Base-by-base conservation (phyloP, 306 rosid genomes). In the Vicia sativa region DNA sequence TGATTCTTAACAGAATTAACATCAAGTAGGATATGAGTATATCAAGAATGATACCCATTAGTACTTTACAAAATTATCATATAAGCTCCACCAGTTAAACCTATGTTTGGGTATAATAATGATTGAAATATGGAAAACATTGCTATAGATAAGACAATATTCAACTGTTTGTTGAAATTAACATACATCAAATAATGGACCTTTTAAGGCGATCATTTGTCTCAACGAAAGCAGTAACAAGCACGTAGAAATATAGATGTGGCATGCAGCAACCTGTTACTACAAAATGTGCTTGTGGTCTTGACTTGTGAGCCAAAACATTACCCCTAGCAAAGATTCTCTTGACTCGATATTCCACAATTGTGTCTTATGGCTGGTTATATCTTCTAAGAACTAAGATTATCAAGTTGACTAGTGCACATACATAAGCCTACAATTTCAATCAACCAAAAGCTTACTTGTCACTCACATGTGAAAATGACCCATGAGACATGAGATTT, bases 321-420 rank as follows among this genome's bases (percentile, higher is more conserved):
- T 60, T 71, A 46, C 5, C n/a, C 58, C 56, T 28, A 70, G 35
- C 67, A 60, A 45, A 29, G 16, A 12, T 46, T 50, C 72, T 67
- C 62, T 62, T 72, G 84, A 76, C 81, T 72, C 81, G 35, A 67
- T 78, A 80, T 80, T 70, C 67, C 77, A 79, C 53, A 44, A 55
- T 68, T 39, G 11, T 75, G 12, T 66, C 42, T 79, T 73, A 50
- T 80, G 74, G 78, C 72, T 75, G 38, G 74, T 75, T 69, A 57
- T 11, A 7, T 54, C 43, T 42, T 26, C 28, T 25, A 6, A 68
- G 34, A 62, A 44, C 4, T 25, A 3, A 25, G 28, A 79, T 34
- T 44, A 53, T 62, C 34, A 67, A 71, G 81, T 67, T 76, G 84
- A 80, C 78, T 65, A 61, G 5, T 15, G 14, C 50, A 23, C 61